Evolutionary conservation across 208 protist species (phyloP).

Genomic region (Acanthamoeba lenticulata): DNA sequence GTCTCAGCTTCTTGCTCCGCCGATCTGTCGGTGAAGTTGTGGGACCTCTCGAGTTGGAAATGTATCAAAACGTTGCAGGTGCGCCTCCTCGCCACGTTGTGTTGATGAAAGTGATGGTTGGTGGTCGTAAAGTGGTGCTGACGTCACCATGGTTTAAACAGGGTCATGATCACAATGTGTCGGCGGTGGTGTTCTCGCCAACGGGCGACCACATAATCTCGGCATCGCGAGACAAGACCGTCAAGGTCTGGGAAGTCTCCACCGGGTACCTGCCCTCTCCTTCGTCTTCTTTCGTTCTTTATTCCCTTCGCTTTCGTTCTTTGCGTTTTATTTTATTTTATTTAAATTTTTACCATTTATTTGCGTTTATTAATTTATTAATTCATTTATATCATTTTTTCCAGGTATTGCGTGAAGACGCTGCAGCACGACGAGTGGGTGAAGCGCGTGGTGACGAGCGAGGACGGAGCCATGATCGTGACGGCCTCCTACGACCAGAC

Average conservation of each 20-base stretch:
- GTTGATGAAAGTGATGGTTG: no score
- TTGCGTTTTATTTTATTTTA: not conserved
- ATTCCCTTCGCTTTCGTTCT: not conserved
- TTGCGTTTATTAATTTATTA: not conserved
- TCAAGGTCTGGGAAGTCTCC: slow-evolving; percentile 83
- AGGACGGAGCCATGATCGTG: slow-evolving; percentile 75
- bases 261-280: slow-evolving; percentile 68
- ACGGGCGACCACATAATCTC: slow-evolving; percentile 74
- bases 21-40: slow-evolving; percentile 83
- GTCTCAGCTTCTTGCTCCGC: slow-evolving; percentile 80
- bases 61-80: slow-evolving; percentile 73
- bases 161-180: slow-evolving; percentile 88
- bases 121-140: not conserved
- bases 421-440: slow-evolving; percentile 87
- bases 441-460: slow-evolving; percentile 67
- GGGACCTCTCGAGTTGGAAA: slow-evolving; percentile 78
- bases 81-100: no score
- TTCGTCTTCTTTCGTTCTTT: not conserved
- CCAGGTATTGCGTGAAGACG: slow-evolving; percentile 83
- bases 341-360: not conserved
- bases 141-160: not conserved
- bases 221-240: slow-evolving; percentile 81
- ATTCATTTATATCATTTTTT: not conserved
- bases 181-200: slow-evolving; percentile 79
- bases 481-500: slow-evolving; percentile 80